Base-by-base conservation (phyloP, 2,329 filamentous ascomycete genomes). In the Esteya vermicola region DNA sequence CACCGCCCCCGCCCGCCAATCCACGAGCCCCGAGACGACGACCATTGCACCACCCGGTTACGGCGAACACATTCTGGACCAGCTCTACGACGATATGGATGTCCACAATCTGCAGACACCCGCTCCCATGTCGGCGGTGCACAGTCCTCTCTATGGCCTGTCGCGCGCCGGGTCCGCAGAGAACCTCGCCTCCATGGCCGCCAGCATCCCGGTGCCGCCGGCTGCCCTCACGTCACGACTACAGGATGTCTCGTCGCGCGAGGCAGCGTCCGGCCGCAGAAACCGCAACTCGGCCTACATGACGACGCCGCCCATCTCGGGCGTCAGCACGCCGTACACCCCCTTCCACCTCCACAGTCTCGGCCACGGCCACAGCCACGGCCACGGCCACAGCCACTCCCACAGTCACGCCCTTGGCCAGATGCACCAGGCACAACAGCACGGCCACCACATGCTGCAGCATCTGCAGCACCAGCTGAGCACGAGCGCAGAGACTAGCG, bases 21-120 rank as follows among this genome's bases (percentile, higher is more conserved):
- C 54, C 55, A 64, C 43, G 59, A 67, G 49, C 55, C 64, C 61
- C 26, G 64, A 67, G 31, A 69, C 75, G 31, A 64, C 74, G 42
- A 67, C 73, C 18, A 73, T 81, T 43, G 88, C 89, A 10, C 91
- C 91, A n/a, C 91, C 91, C 1, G 76, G 86, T 30, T 98, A 98
- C 51, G 86, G 85, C 44, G 76, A 89, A 51, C 91, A 96, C 57
- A 72, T 83, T 33, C 74, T 96, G 21, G 91, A 98, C 56, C 80
- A 85, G 55, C 68, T 96, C 2, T 98, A 93, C 60, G 85, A 85
- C 49, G 85, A 89, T 45, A 72, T 95, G 42, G 85, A 94, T 50
- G 70, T 75, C 9, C 76, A 70, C 39, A 85, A 84, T n/a, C 82
- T 88, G 55, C 79, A 86, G 59, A 88, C 83, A 0, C 82, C 85